Evolutionary conservation across 495 filamentous ascomycete species (phyloP), one percentile per base, ranked within the genome.

Genomic region (Chaetomidium leptoderma): DNA sequence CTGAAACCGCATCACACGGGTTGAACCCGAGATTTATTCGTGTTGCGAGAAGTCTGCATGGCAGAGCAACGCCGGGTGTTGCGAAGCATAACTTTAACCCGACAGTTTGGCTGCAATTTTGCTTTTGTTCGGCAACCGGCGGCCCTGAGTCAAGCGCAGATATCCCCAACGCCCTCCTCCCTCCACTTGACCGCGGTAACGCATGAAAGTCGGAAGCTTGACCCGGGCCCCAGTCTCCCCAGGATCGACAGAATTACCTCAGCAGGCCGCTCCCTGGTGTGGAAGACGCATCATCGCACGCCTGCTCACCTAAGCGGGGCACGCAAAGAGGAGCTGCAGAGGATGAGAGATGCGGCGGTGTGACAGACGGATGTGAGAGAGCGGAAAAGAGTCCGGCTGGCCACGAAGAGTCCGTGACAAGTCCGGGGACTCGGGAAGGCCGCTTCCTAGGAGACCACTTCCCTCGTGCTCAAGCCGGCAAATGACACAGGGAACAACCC

Each of bases 251-350:
- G 27, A 60, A 60, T 56, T 60, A 60, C 37, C 58, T 60, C 58
- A 60, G 58, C 58, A 55, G 58, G 58, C 50, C 29, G 35, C 16
- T 27, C 58, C 58, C 51, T 55, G 44, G 39, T 17, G n/a, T n/a
- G n/a, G n/a, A n/a, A n/a, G n/a, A 35, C 17, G 2, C n/a, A 49
- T 29, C n/a, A 9, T 35, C 32, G n/a, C 46, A 48, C 7, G 6
- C 27, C 30, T 26, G 53, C 53, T 39, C 35, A 51, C 37, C 16
- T 49, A 40, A 51, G 45, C 45, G 46, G 46, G 45, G 32, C 23
- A 39, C 13, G 33, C 27, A 27, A 1, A 47, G 24, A 19, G 49
- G 1, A 47, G 51, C 10, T 17, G 55, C 36, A 43, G 10, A 17
- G 6, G 8, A 42, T 14, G 26, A n/a, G 24, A 23, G n/a, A 35